Percentiles rank a stretch among this genome's conserved stretches.
Evolutionary conservation across 1,139 yeast species (phyloP).

Genomic region (Taphrina confusa): DNA sequence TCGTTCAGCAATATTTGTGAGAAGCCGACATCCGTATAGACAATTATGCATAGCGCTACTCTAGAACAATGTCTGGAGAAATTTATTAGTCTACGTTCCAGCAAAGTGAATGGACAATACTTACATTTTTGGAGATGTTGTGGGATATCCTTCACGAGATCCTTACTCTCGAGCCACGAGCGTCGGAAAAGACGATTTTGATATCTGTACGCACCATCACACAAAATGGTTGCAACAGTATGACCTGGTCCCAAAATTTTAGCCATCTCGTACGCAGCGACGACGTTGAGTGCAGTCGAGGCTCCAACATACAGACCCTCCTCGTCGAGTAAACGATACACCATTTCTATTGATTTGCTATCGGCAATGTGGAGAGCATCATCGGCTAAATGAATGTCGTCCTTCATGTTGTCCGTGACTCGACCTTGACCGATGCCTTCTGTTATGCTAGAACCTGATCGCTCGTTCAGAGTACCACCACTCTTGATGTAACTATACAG

Average conservation of each 20-base stretch:
- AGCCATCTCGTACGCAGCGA: constrained; percentile 75
- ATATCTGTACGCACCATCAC: constrained; percentile 49
- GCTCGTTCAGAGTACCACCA: constrained; percentile 60
- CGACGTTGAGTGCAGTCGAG: constrained; percentile 79
- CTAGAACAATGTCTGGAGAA: constrained; percentile 25
- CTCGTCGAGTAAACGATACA: constrained; percentile 76
- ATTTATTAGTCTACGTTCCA: neutral
- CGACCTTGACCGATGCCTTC: constrained; percentile 97
- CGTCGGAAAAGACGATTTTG: constrained; percentile 64
- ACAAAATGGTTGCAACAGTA: constrained; percentile 79
- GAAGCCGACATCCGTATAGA: neutral
- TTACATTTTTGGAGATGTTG: constrained; percentile 64
- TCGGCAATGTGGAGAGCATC: constrained; percentile 73
- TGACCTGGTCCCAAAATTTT: constrained; percentile 73
- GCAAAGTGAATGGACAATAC: neutral
- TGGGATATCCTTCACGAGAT: constrained; percentile 66
- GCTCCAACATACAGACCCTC: constrained; percentile 93
- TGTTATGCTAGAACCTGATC: constrained; percentile 82
- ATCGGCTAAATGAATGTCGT: constrained; percentile 73
- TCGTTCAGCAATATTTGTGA: constrained; percentile 66
- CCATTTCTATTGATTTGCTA: constrained; percentile 72
- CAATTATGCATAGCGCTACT: constrained; percentile 2
- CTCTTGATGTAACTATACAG: constrained; percentile 73
- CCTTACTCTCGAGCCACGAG: constrained; percentile 72
- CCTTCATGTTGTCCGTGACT: constrained; percentile 75